These are phyloP conservation scores for Fusarium oxysporum DNA, from an alignment of 2,329 filamentous ascomycete species.

Conservation along the genomic window DNA sequence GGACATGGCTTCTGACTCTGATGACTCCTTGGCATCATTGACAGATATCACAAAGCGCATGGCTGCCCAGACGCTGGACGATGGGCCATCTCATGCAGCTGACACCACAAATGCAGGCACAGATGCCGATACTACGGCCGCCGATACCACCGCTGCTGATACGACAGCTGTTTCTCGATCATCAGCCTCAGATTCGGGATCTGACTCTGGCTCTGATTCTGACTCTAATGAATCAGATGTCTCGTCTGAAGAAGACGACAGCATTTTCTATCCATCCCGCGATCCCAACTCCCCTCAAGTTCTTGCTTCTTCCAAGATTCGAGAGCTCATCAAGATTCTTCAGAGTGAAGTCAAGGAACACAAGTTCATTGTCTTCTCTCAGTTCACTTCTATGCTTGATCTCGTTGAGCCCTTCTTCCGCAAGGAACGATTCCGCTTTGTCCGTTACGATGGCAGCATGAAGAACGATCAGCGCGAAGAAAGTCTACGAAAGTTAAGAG, in stretches of 20 bases:
- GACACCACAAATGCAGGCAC: conserved; percentile 27
- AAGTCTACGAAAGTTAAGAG: conserved; percentile 80
- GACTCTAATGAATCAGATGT: conserved; percentile 41
- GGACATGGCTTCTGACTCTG: conserved; percentile 43
- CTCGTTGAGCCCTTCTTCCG: conserved; percentile 92
- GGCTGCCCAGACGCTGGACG: conserved; percentile 52
- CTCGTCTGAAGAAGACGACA: conserved; percentile 54
- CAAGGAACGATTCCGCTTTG: conserved; percentile 79
- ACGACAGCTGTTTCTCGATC: conserved; percentile 29
- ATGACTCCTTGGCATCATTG: conserved; percentile 52
- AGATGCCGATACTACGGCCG: conserved; percentile 24
- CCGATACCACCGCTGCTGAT: conserved; percentile 25
- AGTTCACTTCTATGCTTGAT: conserved; percentile 98
- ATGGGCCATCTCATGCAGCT: conserved; percentile 34
- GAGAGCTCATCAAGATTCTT: conserved; percentile 84
- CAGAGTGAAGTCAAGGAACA: conserved; percentile 81
- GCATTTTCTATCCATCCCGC: conserved; percentile 45
- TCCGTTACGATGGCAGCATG: conserved; percentile 96
- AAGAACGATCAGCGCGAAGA: conserved; percentile 92
- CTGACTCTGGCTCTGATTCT: conserved; percentile 40
- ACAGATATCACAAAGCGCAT: conserved; percentile 53
- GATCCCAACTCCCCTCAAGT: conserved; percentile 54
- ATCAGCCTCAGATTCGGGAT: conserved; percentile 21
- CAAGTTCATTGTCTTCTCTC: conserved; percentile 98
- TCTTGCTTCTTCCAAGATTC: conserved; percentile 88